phyloP scores from a whole-genome alignment of 2,329 filamentous ascomycete species.

The Teratosphaeria destructans region DNA sequence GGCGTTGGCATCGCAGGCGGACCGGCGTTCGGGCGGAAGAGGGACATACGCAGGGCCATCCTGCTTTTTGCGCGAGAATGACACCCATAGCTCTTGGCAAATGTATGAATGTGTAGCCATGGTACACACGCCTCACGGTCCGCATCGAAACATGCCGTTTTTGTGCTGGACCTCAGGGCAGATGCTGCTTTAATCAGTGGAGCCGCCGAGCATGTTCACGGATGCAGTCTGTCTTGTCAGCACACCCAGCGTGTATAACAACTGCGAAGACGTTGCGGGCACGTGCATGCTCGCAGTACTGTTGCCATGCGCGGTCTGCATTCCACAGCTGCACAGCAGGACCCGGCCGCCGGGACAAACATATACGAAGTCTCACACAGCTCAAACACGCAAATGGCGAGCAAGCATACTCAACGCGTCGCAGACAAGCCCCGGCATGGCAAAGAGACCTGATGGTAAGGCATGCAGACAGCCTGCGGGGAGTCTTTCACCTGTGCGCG shows the following conservation, averaged over 20 bases:
- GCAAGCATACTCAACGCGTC: not conserved
- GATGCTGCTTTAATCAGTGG: not conserved
- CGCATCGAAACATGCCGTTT: not conserved
- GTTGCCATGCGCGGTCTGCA: not conserved
- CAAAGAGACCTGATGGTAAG: not conserved
- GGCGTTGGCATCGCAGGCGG: not conserved
- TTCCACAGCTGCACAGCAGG: not conserved
- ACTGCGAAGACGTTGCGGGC: not conserved
- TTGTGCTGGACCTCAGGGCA: not conserved
- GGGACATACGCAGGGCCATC: not conserved
- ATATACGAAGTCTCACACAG: not conserved
- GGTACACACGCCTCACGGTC: not conserved
- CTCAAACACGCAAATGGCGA: constrained; percentile 1
- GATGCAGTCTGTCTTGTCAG: not conserved
- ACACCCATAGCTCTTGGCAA: not conserved
- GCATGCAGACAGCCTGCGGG: constrained; percentile 1
- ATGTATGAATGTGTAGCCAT: not conserved
- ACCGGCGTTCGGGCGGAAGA: not conserved
- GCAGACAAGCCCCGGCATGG: not conserved
- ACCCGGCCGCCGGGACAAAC: not conserved
- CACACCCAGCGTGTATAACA: not conserved
- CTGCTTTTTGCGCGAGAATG: not conserved
- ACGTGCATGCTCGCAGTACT: not conserved
- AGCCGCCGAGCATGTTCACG: not conserved
- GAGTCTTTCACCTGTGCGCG: constrained; percentile 15